Conservation (phyloP, 768 basidiomycete genomes). For the Naematelia aurantialba region DNA sequence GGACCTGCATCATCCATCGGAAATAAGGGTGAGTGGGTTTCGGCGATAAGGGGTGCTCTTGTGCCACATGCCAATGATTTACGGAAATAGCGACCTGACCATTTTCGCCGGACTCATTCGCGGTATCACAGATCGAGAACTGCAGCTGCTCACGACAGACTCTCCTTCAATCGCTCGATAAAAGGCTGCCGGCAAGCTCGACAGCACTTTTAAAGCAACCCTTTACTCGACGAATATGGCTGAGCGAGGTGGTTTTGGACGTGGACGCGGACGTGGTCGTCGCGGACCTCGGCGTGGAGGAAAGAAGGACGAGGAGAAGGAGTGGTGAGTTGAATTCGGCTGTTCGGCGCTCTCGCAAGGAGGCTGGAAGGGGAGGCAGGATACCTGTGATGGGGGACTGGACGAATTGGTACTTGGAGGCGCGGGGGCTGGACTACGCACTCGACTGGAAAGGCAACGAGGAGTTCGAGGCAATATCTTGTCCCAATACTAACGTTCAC, state of each 20-base stretch:
- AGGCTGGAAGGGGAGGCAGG: neutral
- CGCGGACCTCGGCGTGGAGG: slow-evolving; percentile 87
- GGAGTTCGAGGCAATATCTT: neutral
- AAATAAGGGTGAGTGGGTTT: too few species aligned
- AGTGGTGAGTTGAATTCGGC: slow-evolving; percentile 71
- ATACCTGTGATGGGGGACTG: neutral
- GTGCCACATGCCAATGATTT: too few species aligned
- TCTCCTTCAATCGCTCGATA: neutral
- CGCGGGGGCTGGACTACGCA: neutral
- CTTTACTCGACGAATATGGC: slow-evolving; percentile 41
- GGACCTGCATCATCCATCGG: too few species aligned
- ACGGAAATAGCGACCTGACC: too few species aligned
- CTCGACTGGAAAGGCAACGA: too few species aligned
- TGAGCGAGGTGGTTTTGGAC: slow-evolving; percentile 79
- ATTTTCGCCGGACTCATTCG: too few species aligned
- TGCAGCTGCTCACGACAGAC: too few species aligned
- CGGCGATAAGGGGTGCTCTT: too few species aligned
- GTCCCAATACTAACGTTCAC: neutral
- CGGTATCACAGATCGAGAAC: too few species aligned
- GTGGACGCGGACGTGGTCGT: slow-evolving; percentile 64
- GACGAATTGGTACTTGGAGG: neutral
- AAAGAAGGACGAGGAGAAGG: slow-evolving; percentile 99
- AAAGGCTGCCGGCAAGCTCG: neutral
- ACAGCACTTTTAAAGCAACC: neutral
- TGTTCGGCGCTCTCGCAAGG: neutral